phyloP scores from a whole-genome alignment of 2,329 filamentous ascomycete species.

The Hypoxylon sp. region DNA sequence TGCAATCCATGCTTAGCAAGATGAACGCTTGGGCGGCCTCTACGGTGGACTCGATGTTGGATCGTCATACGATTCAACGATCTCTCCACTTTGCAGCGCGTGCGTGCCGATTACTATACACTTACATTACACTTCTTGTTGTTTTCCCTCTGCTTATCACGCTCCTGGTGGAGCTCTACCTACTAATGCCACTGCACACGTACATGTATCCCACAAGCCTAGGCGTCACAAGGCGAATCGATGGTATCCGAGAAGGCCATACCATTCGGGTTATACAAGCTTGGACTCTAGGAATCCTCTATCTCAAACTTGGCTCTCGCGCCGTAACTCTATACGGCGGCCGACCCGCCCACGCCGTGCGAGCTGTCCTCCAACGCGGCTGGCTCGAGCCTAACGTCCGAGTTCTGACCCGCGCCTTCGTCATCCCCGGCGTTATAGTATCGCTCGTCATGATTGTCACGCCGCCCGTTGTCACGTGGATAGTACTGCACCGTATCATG shows the following conservation, averaged over 20 bases:
- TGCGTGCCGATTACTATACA: conserved; percentile 69
- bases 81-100: conserved; percentile 45
- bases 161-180: conserved; percentile 84
- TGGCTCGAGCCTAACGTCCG: conserved; percentile 81
- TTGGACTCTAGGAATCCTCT: conserved; percentile 92
- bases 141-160: conserved; percentile 84
- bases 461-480: conserved; percentile 68
- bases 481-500: conserved; percentile 51
- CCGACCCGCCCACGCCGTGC: conserved; percentile 76
- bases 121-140: conserved; percentile 77
- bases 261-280: conserved; percentile 89
- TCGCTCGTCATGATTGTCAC: conserved; percentile 68
- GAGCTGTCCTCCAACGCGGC: conserved; percentile 76
- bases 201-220: conserved; percentile 62
- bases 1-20: conserved; percentile 50
- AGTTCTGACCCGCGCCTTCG: conserved; percentile 84
- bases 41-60: conserved; percentile 40
- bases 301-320: conserved; percentile 80
- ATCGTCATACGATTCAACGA: conserved; percentile 45
- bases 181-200: conserved; percentile 86
- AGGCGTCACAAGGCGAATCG: conserved; percentile 42
- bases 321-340: conserved; percentile 73
- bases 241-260: conserved; percentile 57
- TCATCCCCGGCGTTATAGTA: conserved; percentile 76
- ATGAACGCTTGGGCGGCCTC: conserved; percentile 45